These are phyloP conservation scores for Silene vulgaris DNA, from an alignment of 179 eudicot genomes.

Conservation along the genomic window DNA sequence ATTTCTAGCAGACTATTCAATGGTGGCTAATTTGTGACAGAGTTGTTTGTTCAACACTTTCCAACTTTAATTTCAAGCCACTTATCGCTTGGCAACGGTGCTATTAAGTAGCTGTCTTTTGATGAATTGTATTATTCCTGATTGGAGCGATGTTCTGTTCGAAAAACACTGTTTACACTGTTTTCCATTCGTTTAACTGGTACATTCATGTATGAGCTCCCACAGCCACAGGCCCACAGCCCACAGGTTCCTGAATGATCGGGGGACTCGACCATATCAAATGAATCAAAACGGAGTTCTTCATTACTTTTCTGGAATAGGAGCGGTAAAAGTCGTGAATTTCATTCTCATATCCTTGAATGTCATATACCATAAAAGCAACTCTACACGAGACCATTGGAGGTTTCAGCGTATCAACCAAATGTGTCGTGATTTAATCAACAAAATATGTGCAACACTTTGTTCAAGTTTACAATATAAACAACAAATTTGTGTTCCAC, in stretches of 20 bases:
- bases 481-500: slow-evolving; percentile 8
- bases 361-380: too few species aligned
- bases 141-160: neutral
- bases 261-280: too few species aligned
- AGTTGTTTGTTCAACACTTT: neutral
- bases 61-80: neutral
- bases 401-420: neutral
- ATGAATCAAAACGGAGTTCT: too few species aligned
- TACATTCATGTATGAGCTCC: neutral
- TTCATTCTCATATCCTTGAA: too few species aligned
- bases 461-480: slow-evolving; percentile 19
- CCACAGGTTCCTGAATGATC: too few species aligned
- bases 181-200: neutral
- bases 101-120: too few species aligned
- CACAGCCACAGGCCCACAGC: neutral
- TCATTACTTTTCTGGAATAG: too few species aligned
- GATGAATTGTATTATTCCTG: neutral
- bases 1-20: slow-evolving; percentile 10
- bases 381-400: neutral
- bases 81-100: too few species aligned
- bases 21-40: neutral
- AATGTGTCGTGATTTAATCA: slow-evolving; percentile 3
- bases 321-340: too few species aligned
- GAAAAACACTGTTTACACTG: neutral
- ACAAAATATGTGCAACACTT: neutral